Evolutionary conservation across 305 asterid species (phyloP), one percentile per base, ranked within the genome.

Genomic region (Fraxinus ornus): DNA sequence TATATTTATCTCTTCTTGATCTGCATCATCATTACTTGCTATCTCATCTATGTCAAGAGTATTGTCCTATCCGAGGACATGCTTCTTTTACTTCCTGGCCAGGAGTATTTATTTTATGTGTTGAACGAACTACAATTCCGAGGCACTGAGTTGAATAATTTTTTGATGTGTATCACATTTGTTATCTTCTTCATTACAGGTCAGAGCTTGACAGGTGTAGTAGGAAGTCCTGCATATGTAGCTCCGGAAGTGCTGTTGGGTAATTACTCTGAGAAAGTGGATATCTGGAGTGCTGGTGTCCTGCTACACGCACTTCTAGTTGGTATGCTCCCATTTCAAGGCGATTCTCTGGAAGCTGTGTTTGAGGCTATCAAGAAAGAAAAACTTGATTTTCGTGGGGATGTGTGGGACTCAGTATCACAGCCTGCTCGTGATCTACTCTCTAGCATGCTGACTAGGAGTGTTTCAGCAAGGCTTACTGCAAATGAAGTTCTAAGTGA

Each of bases 191-290:
- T 78, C 57, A 35, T 64, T 86, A 35, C 87, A 92, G 96, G 96
- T 82, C 94, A 89, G 86, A 91, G 82, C 77, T 85, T 93, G 85
- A 87, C 87, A 64, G 97, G 97, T 77, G 84, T 93, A 39, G 97
- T 90, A 81, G 98, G 97, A 81, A 94, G 97, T 86, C 97, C 98
- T 82, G 97, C 97, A 82, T 94, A 94, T 82, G 91, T 94, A 81
- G 97, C 98, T 77, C 98, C 98, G 8, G 97, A 94, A 86, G 93
- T 94, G 86, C 89, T 94, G 87, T 71, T 87, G 21, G 97, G 98
- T 84, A 91, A 93, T 89, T 94, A 94, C 89, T 91, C 97, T 1
- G 94, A 92, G 87, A 93, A 93, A 83, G 95, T 93, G 88, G 98
- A 94, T 84, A 89, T 94, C 68, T 94, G 98, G 98, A 89, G 98